Conservation (phyloP, 345 rosid species). For the Atalantia buxifolia region DNA sequence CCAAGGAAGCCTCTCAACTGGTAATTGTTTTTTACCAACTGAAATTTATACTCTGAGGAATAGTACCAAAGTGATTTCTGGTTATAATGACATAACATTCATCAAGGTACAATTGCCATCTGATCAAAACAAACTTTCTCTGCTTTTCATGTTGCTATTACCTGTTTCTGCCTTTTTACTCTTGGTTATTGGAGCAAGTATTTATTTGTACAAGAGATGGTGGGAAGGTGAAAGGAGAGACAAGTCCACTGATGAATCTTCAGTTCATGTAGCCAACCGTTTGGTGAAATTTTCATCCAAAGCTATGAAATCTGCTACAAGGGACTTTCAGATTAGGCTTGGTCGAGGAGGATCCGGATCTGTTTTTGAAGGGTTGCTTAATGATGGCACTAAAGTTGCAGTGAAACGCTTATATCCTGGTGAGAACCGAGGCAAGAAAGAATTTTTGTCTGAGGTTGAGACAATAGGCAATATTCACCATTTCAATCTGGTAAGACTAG, state of each 20-base stretch:
- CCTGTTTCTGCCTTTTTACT: background rate
- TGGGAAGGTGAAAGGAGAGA: background rate
- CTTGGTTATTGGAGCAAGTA: background rate
- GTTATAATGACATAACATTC: conserved; percentile 2
- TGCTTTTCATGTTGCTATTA: background rate
- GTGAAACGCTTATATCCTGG: conserved; percentile 15
- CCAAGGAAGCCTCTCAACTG: background rate
- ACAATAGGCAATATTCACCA: conserved; percentile 28
- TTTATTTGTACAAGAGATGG: background rate
- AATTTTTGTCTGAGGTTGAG: conserved; percentile 23
- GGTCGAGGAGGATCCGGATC: conserved; percentile 25
- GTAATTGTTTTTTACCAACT: conserved; percentile 21
- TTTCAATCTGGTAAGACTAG: conserved; percentile 16
- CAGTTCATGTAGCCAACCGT: background rate
- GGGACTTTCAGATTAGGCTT: conserved; percentile 9
- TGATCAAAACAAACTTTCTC: background rate
- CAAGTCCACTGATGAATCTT: background rate
- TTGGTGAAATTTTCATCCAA: conserved; percentile 14
- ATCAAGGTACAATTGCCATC: conserved; percentile 15
- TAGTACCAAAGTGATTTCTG: too few species aligned
- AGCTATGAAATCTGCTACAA: background rate
- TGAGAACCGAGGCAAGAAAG: conserved; percentile 12
- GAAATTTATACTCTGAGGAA: conserved; percentile 16
- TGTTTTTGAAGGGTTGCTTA: conserved; percentile 16
- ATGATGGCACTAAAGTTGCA: conserved; percentile 12